phyloP scores from a whole-genome alignment of 495 filamentous ascomycete species.

The Aspergillus indologenus region DNA sequence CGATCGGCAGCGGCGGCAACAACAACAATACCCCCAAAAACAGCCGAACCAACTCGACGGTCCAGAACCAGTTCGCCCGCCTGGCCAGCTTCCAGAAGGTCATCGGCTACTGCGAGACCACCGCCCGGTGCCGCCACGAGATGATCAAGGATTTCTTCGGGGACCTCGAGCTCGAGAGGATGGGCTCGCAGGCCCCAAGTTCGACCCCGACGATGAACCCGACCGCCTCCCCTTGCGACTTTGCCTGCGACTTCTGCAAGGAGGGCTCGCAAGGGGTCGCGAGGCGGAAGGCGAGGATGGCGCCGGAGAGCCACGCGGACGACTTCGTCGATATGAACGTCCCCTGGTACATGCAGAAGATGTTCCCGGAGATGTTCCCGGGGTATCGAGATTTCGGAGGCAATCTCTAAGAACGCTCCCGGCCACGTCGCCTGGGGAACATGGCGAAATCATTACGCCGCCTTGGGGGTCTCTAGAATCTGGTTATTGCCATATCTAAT shows the following conservation, averaged over 20 bases:
- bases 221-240: constrained; percentile 59
- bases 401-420: not conserved
- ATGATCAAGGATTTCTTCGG: constrained; percentile 80
- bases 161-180: constrained; percentile 50
- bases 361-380: constrained; percentile 22
- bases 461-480: too few relatives aligned
- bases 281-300: constrained; percentile 53
- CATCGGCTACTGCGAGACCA: constrained; percentile 77
- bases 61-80: constrained; percentile 40
- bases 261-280: constrained; percentile 59
- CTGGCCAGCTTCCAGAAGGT: constrained; percentile 54
- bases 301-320: constrained; percentile 13
- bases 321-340: constrained; percentile 18
- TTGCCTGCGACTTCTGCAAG: constrained; percentile 90
- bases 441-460: too few relatives aligned
- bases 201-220: constrained; percentile 9
- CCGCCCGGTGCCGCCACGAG: constrained; percentile 67
- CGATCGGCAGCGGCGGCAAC: constrained; percentile 16
- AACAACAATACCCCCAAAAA: constrained; percentile 8
- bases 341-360: constrained; percentile 17
- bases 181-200: constrained; percentile 37
- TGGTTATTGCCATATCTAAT: too few relatives aligned
- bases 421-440: too few relatives aligned
- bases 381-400: constrained; percentile 1
- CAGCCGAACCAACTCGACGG: constrained; percentile 19